A percentile compares a stretch with the other conserved stretches of the same genome.
Conservation (phyloP, 345 rosid species). For the Eucalyptus microcorys region DNA sequence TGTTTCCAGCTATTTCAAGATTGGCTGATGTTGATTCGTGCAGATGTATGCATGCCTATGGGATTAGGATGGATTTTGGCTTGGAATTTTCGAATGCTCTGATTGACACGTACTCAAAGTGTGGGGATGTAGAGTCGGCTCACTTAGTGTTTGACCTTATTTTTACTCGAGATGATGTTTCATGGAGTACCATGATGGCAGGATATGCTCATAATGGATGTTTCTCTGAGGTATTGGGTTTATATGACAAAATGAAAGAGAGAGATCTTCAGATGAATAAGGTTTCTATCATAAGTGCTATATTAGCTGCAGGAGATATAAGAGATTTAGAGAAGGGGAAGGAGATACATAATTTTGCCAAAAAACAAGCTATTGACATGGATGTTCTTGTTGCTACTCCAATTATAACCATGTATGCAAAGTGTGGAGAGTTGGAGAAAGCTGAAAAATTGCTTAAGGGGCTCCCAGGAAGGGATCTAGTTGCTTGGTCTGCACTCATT, state of each 20-base stretch:
- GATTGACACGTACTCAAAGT: conserved; percentile 46
- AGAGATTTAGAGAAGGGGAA: conserved; percentile 22
- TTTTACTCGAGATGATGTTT: conserved; percentile 15
- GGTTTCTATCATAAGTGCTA: conserved; percentile 22
- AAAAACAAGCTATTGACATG: conserved; percentile 13
- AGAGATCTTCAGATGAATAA: conserved; percentile 21
- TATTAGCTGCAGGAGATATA: conserved; percentile 40
- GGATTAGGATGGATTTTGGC: conserved; percentile 23
- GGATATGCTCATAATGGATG: conserved; percentile 37
- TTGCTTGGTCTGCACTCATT: conserved; percentile 59
- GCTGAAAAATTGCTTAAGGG: conserved; percentile 21
- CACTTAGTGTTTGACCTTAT: conserved; percentile 19
- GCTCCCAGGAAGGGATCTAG: conserved; percentile 21
- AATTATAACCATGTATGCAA: conserved; percentile 44
- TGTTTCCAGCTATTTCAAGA: conserved; percentile 53
- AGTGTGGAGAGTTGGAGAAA: conserved; percentile 28
- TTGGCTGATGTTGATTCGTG: conserved; percentile 22
- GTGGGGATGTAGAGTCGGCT: conserved; percentile 22
- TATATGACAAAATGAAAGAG: conserved; percentile 23
- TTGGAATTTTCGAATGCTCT: conserved; percentile 27
- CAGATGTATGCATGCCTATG: conserved; percentile 39
- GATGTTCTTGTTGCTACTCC: conserved; percentile 40
- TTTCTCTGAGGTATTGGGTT: conserved; percentile 24
- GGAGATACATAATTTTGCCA: conserved; percentile 18
- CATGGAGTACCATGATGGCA: conserved; percentile 46